phyloP scores from a whole-genome alignment of 2,329 filamentous ascomycete genomes.

The Pseudogymnoascus sp. region DNA sequence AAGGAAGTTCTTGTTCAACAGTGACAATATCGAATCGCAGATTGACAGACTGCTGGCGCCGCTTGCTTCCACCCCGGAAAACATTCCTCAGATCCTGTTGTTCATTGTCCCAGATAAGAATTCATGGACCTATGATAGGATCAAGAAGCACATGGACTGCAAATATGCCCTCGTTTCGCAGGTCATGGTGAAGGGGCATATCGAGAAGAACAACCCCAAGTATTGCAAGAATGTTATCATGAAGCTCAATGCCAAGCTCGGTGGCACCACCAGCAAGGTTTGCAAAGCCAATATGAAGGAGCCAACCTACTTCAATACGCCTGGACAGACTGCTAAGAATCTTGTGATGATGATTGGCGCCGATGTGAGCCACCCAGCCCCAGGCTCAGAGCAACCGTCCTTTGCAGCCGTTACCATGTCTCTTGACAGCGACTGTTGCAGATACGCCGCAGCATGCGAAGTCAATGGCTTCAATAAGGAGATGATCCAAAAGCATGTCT shows the following conservation, averaged over 20 bases:
- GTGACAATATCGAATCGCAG: not conserved
- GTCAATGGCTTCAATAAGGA: conserved; percentile 78
- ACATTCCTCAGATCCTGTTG: conserved; percentile 63
- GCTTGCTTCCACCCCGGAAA: not conserved
- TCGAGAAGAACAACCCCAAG: conserved; percentile 61
- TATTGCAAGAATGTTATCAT: conserved; percentile 92
- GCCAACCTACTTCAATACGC: not conserved
- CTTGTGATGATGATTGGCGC: conserved; percentile 73
- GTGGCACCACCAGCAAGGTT: conserved; percentile 58
- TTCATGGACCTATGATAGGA: conserved; percentile 62
- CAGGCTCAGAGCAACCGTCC: conserved; percentile 58
- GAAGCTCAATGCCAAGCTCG: conserved; percentile 96
- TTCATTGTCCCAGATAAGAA: conserved; percentile 68
- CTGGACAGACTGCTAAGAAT: not conserved
- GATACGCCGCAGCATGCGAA: conserved; percentile 70
- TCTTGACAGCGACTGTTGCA: conserved; percentile 59
- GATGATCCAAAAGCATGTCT: conserved; percentile 45
- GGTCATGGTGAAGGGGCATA: conserved; percentile 64
- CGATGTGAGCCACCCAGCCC: conserved; percentile 78
- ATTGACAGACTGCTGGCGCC: not conserved
- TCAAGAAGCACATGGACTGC: conserved; percentile 87
- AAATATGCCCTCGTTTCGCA: conserved; percentile 78
- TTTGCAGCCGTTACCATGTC: conserved; percentile 85
- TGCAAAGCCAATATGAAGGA: conserved; percentile 9
- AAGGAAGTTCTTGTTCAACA: conserved; percentile 2